These are phyloP conservation scores for Periconia sp. DNA, from an alignment of 2,329 filamentous ascomycete genomes.

Conservation along the genomic window DNA sequence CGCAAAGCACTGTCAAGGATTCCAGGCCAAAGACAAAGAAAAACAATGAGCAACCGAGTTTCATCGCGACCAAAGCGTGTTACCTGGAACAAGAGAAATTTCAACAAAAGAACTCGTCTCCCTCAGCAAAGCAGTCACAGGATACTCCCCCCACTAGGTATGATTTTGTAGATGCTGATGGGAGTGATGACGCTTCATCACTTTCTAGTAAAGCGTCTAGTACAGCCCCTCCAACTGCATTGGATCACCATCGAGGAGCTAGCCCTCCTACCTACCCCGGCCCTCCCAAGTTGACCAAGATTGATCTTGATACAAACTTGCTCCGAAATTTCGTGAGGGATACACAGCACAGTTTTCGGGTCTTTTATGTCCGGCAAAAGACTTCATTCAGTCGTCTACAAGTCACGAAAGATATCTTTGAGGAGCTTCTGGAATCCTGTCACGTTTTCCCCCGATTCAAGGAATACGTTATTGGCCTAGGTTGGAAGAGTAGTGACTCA, in stretches of 20 bases:
- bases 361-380: constrained; percentile 22
- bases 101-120: background rate
- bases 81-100: background rate
- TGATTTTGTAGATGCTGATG: too few relatives aligned
- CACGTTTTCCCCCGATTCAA: constrained; percentile 22
- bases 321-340: constrained; percentile 5
- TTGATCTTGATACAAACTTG: constrained; percentile 4
- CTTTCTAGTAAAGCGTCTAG: constrained; percentile 18
- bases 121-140: background rate
- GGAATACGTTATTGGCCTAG: constrained; percentile 20
- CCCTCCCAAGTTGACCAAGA: constrained; percentile 7
- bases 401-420: constrained; percentile 19
- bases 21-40: background rate
- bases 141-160: too few relatives aligned
- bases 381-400: constrained; percentile 19
- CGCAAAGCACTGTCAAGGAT: background rate
- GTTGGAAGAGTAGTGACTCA: constrained; percentile 9
- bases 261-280: constrained; percentile 15
- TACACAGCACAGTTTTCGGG: constrained; percentile 17
- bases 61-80: background rate
- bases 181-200: constrained; percentile 7
- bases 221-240: constrained; percentile 9
- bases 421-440: constrained; percentile 11
- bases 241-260: constrained; percentile 13
- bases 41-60: background rate